These are phyloP conservation scores for Pleurotus citrinopileatus DNA, from an alignment of 768 basidiomycete species.

Conservation along the genomic window DNA sequence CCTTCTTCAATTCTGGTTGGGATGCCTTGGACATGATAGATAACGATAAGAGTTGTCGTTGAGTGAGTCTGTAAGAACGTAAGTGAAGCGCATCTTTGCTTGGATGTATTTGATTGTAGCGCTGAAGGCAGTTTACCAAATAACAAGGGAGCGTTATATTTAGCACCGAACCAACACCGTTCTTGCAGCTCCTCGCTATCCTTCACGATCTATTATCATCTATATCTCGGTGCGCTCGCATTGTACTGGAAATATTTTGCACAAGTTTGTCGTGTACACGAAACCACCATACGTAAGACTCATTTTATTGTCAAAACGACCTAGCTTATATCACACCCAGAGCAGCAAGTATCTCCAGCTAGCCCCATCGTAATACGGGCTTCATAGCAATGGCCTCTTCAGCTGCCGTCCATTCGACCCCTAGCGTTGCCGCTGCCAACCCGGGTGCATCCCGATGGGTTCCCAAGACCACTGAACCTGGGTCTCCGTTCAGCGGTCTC, in stretches of 20 bases:
- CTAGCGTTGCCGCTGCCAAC: conserved; percentile 23
- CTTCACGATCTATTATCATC: not conserved
- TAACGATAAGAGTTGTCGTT: too few species aligned
- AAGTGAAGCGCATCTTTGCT: conserved; percentile 22
- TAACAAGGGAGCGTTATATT: not conserved
- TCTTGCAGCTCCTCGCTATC: not conserved
- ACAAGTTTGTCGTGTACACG: not conserved
- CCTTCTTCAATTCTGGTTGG: conserved; percentile 98
- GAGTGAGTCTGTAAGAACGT: conserved; percentile 7
- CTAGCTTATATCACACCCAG: not conserved
- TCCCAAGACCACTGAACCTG: conserved; percentile 40
- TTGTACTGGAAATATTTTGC: not conserved
- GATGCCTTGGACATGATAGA: conserved; percentile 84
- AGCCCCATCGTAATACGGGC: not conserved
- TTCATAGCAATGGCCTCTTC: conserved; percentile 8
- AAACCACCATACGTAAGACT: conserved; percentile 1
- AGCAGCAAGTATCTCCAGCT: not conserved
- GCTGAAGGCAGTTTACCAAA: not conserved
- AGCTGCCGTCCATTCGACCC: conserved; percentile 17
- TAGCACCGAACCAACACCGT: not conserved
- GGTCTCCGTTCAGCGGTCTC: conserved; percentile 44
- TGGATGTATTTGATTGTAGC: conserved; percentile 32
- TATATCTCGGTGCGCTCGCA: too few species aligned
- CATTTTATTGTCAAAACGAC: not conserved
- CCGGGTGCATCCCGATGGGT: conserved; percentile 42